Evolutionary conservation across 108 stramenopile species (phyloP).

Genomic region (Cyclotella cryptica): DNA sequence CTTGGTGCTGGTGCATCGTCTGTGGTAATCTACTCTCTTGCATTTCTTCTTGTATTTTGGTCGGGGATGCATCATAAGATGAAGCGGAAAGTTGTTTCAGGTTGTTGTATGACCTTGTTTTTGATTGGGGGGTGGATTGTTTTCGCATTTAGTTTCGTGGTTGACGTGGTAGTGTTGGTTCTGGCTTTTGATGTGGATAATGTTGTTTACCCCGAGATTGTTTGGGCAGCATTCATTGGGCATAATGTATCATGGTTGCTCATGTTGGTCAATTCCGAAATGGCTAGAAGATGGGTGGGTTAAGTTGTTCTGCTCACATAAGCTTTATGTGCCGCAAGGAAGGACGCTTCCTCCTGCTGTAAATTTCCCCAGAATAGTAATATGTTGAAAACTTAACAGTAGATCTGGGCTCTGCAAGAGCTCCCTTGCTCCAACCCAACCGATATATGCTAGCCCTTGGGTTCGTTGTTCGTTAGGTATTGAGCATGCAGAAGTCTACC

Average conservation of each 20-base stretch:
- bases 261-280: constrained; percentile 12
- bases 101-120: constrained; percentile 26
- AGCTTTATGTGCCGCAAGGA: too few species aligned
- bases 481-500: too few species aligned
- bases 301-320: too few species aligned
- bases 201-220: constrained; percentile 17
- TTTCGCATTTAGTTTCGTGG: constrained; percentile 25
- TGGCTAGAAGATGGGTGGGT: constrained; percentile 10
- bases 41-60: constrained; percentile 27
- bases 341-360: too few species aligned
- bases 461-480: too few species aligned
- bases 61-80: constrained; percentile 33
- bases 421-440: too few species aligned
- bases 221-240: constrained; percentile 25
- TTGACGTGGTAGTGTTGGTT: constrained; percentile 30
- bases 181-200: constrained; percentile 42
- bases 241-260: constrained; percentile 4
- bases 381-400: too few species aligned
- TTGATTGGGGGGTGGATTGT: constrained; percentile 28
- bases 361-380: too few species aligned
- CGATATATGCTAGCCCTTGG: too few species aligned
- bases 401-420: too few species aligned
- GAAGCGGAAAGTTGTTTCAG: background rate
- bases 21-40: constrained; percentile 11
- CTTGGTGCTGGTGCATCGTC: constrained; percentile 22